These are phyloP conservation scores for Podaxis mareebaensis DNA, from an alignment of 768 basidiomycete genomes.

Conservation along the genomic window DNA sequence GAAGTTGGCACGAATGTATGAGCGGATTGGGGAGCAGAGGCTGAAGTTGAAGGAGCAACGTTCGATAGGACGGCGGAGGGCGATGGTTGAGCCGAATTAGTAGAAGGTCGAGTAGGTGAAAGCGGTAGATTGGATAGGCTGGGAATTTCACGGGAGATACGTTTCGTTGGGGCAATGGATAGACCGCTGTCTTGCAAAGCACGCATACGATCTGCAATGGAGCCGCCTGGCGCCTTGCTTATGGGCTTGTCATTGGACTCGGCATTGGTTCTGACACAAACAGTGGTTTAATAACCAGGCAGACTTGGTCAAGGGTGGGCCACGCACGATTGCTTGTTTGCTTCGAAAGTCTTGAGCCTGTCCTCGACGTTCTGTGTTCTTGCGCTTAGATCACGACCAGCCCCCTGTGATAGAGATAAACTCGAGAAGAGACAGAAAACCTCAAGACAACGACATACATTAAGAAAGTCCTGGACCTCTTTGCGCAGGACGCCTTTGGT, in stretches of 20 bases:
- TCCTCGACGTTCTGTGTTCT: slow-evolving; percentile 44
- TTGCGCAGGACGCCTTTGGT: slow-evolving; percentile 52
- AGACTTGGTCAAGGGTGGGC: background rate
- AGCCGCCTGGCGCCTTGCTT: slow-evolving; percentile 49
- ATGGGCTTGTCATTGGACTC: slow-evolving; percentile 37
- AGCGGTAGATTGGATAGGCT: slow-evolving; percentile 41
- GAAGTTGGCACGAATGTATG: slow-evolving; percentile 72
- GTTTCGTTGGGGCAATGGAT: slow-evolving; percentile 55
- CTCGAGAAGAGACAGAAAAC: slow-evolving; percentile 9
- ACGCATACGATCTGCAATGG: slow-evolving; percentile 81
- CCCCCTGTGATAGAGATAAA: slow-evolving; percentile 26
- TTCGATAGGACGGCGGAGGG: slow-evolving; percentile 28
- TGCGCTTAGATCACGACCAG: slow-evolving; percentile 38
- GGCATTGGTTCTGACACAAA: slow-evolving; percentile 14
- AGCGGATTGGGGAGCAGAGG: slow-evolving; percentile 44
- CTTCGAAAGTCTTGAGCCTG: slow-evolving; percentile 47
- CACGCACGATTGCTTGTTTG: slow-evolving; percentile 32
- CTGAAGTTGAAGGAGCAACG: slow-evolving; percentile 32
- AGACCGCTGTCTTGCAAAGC: slow-evolving; percentile 75
- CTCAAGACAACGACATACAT: slow-evolving; percentile 43
- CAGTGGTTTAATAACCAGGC: slow-evolving; percentile 10
- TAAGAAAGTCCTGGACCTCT: slow-evolving; percentile 65
- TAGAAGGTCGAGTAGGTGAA: slow-evolving; percentile 38
- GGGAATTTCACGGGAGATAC: slow-evolving; percentile 54
- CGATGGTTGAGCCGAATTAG: slow-evolving; percentile 24